Conservation (phyloP, 768 basidiomycete species). For the Tricholoma sp. region DNA sequence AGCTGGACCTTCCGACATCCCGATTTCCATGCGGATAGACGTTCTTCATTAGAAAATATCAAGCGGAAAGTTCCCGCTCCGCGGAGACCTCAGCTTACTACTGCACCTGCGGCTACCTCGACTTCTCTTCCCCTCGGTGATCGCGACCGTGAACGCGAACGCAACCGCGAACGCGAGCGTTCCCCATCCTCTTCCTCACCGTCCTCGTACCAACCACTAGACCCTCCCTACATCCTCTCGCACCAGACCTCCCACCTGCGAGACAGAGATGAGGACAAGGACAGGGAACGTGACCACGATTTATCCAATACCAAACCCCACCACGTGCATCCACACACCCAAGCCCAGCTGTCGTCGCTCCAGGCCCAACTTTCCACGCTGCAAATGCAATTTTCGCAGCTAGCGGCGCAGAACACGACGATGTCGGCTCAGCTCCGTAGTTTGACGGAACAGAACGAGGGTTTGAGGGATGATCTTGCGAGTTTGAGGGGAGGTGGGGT, state of each 20-base stretch:
- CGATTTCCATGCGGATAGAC: slow-evolving; percentile 51
- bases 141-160: too few relatives aligned
- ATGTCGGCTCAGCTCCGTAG: background rate
- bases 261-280: too few relatives aligned
- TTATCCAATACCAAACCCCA: background rate
- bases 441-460: slow-evolving; percentile 1
- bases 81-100: slow-evolving; percentile 40
- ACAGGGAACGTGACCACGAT: slow-evolving; percentile 2
- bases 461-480: background rate
- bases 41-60: slow-evolving; percentile 53
- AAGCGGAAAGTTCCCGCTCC: slow-evolving; percentile 56
- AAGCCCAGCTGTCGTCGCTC: slow-evolving; percentile 13
- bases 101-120: slow-evolving; percentile 17
- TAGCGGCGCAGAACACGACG: background rate
- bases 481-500: background rate
- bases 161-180: background rate
- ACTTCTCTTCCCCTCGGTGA: background rate
- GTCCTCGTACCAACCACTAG: slow-evolving; percentile 22
- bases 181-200: slow-evolving; percentile 12
- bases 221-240: slow-evolving; percentile 20
- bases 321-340: slow-evolving; percentile 11
- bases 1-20: slow-evolving; percentile 60
- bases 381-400: slow-evolving; percentile 17
- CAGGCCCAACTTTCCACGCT: slow-evolving; percentile 29
- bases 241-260: slow-evolving; percentile 20